Evolutionary conservation across 2,329 filamentous ascomycete species (phyloP).

Genomic region (Colletotrichum filicis): DNA sequence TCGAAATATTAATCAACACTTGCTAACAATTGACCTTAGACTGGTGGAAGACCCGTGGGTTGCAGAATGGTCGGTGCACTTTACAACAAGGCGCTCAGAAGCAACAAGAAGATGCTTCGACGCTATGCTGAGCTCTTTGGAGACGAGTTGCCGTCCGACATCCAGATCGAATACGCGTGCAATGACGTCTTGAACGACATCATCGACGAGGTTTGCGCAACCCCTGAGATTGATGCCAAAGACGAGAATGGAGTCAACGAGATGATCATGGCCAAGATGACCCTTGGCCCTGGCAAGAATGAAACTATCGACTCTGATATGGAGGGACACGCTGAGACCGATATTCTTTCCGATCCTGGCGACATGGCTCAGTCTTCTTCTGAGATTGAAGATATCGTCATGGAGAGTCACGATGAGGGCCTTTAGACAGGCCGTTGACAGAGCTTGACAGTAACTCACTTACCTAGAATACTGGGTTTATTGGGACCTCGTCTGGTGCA

Average conservation of each 20-base stretch:
- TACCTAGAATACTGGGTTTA: not conserved
- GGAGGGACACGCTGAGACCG: not conserved
- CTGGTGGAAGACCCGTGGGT: conserved; percentile 31
- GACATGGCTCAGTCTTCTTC: not conserved
- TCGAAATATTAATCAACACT: not conserved
- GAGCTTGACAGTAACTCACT: not conserved
- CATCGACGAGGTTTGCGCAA: not conserved
- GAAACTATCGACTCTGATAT: not conserved
- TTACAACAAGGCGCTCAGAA: conserved; percentile 9
- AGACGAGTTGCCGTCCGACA: conserved; percentile 18
- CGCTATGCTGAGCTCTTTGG: conserved; percentile 28
- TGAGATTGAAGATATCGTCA: not conserved
- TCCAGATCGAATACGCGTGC: conserved; percentile 2
- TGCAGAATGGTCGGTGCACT: not conserved
- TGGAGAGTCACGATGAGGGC: not conserved
- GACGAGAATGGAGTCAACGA: not conserved
- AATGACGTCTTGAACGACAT: not conserved
- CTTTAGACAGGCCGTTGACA: not conserved
- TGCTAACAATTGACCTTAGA: conserved; percentile 12
- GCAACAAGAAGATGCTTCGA: conserved; percentile 15
- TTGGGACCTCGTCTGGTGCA: not conserved
- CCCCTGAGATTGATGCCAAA: not conserved
- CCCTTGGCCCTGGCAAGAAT: not conserved
- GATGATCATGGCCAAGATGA: too few species aligned
- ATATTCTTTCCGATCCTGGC: not conserved